Conservation (phyloP, 2,329 filamentous ascomycete genomes). For the Capronia epimyces region DNA sequence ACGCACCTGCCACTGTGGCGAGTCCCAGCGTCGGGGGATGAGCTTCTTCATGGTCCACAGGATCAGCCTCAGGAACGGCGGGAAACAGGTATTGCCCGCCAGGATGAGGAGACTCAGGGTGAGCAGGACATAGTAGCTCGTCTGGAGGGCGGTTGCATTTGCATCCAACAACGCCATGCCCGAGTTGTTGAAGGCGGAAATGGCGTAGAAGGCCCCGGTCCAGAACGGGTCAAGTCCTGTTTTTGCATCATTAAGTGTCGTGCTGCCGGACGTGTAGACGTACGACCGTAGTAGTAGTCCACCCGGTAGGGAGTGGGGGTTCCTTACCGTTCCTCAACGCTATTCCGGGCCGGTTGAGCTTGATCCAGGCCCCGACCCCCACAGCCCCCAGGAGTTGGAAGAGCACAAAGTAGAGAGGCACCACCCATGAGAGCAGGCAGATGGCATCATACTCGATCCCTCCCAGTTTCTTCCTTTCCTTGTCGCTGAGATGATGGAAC, state of each 20-base stretch:
- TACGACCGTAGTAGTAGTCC: too few species aligned
- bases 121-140: conserved; percentile 34
- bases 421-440: conserved; percentile 26
- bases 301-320: neutral
- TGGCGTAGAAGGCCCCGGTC: conserved; percentile 40
- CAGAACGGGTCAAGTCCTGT: conserved; percentile 40
- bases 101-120: conserved; percentile 35
- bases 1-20: conserved; percentile 37
- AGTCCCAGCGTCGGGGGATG: conserved; percentile 35
- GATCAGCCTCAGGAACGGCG: conserved; percentile 52
- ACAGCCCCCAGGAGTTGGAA: conserved; percentile 44
- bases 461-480: conserved; percentile 40
- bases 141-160: conserved; percentile 39
- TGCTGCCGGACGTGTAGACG: too few species aligned
- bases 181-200: conserved; percentile 49
- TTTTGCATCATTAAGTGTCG: neutral
- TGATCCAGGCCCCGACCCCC: conserved; percentile 43
- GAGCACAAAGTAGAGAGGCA: conserved; percentile 40
- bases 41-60: conserved; percentile 54
- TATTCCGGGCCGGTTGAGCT: conserved; percentile 33
- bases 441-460: conserved; percentile 43
- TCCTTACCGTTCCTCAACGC: conserved; percentile 12
- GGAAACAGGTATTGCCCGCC: conserved; percentile 44
- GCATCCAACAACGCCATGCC: conserved; percentile 47
- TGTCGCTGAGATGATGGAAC: conserved; percentile 43